These are phyloP conservation scores for Staphylotrichum tortipilum DNA, from an alignment of 495 filamentous ascomycete species.

Conservation along the genomic window DNA sequence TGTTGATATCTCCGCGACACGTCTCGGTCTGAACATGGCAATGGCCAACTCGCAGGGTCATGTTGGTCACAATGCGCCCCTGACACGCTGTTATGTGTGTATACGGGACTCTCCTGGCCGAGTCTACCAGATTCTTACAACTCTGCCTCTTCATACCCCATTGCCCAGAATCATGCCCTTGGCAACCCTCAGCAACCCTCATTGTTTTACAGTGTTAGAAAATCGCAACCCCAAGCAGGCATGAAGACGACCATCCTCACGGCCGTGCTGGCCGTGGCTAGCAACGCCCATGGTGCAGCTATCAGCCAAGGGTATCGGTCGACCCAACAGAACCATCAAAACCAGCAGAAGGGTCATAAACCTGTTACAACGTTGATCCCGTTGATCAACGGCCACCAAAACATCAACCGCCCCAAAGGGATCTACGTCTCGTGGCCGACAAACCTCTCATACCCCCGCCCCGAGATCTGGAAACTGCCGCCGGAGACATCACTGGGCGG, in stretches of 20 bases:
- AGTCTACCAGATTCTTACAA: no score
- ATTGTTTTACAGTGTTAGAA: no score
- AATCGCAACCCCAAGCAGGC: background rate
- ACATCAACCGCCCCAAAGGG: background rate
- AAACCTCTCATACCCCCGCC: background rate
- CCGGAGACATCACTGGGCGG: background rate
- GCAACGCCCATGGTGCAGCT: background rate
- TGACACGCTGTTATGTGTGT: no score
- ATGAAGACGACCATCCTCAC: background rate
- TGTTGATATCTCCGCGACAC: no score
- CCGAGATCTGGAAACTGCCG: background rate
- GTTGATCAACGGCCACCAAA: background rate
- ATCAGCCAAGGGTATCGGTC: background rate
- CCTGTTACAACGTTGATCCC: background rate
- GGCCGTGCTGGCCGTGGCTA: slow-evolving; percentile 4
- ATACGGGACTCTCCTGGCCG: no score
- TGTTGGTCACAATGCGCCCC: no score
- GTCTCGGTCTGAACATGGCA: no score
- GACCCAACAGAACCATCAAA: background rate
- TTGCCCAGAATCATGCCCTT: no score
- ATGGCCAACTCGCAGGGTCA: no score
- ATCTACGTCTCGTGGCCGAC: background rate
- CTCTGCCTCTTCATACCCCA: no score
- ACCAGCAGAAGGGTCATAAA: no score
- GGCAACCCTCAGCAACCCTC: no score